Evolutionary conservation across 2,329 filamentous ascomycete genomes (phyloP).

Genomic region (Monilinia polystroma): DNA sequence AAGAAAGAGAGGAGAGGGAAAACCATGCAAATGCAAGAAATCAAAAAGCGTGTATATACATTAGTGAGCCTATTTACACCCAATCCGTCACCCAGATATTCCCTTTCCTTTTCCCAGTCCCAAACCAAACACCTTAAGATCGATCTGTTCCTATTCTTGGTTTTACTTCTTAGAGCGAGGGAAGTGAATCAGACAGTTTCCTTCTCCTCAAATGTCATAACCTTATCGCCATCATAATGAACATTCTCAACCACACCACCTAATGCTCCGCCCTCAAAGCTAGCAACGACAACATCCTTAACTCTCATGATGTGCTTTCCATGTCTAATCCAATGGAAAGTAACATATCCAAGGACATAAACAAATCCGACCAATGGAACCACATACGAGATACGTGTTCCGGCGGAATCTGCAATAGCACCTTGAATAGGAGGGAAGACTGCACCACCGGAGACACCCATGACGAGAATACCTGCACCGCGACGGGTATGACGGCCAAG

Average conservation of each 20-base stretch:
- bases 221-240: conserved; percentile 27
- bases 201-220: conserved; percentile 7
- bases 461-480: conserved; percentile 70
- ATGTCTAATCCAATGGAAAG: conserved; percentile 40
- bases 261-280: conserved; percentile 34
- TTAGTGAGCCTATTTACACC: too few relatives aligned
- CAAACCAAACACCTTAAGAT: too few relatives aligned
- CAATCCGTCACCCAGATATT: too few relatives aligned
- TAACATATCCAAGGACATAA: conserved; percentile 41
- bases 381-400: conserved; percentile 46
- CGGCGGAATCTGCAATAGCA: conserved; percentile 56
- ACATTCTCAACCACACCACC: conserved; percentile 28
- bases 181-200: neutral
- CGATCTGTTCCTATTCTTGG: neutral
- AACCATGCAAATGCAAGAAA: too few relatives aligned
- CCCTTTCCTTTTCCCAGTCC: too few relatives aligned
- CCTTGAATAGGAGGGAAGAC: conserved; percentile 71
- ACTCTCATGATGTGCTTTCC: conserved; percentile 39
- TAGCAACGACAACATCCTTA: conserved; percentile 35
- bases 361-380: conserved; percentile 47
- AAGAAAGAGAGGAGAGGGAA: too few relatives aligned
- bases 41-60: too few relatives aligned
- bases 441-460: conserved; percentile 70
- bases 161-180: neutral
- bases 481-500: conserved; percentile 75